Evolutionary conservation across 441 rosid genomes (phyloP).

Genomic region (Theobroma grandiflorum): DNA sequence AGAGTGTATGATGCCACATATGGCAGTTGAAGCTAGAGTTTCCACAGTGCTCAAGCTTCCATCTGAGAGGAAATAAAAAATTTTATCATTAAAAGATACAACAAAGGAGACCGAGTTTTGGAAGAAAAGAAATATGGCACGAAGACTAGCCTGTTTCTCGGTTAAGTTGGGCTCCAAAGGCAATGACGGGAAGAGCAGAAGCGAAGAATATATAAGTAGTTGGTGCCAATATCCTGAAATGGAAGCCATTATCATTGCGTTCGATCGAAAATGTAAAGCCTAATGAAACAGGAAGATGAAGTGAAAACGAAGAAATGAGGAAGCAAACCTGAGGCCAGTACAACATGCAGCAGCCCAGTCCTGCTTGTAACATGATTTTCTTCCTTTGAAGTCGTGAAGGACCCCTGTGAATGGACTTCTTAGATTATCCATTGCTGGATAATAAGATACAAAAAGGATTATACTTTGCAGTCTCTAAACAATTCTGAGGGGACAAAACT

Average conservation of each 20-base stretch:
- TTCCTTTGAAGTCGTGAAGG: slow-evolving; percentile 45
- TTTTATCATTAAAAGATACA: neutral
- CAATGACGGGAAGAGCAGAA: neutral
- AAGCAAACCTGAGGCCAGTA: slow-evolving; percentile 42
- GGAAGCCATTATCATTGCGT: too few species aligned
- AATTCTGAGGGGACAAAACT: neutral
- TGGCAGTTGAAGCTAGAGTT: slow-evolving; percentile 61
- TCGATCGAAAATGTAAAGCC: slow-evolving; percentile 25
- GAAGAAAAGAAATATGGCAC: neutral
- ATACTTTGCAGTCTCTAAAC: neutral
- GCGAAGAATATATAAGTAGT: neutral
- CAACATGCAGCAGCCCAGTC: slow-evolving; percentile 48
- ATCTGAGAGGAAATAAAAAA: neutral
- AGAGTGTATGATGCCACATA: slow-evolving; percentile 65
- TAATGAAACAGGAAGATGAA: slow-evolving; percentile 29
- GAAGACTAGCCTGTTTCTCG: neutral
- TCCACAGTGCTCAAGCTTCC: slow-evolving; percentile 61
- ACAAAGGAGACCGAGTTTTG: neutral
- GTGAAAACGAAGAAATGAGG: neutral
- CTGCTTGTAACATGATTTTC: slow-evolving; percentile 47
- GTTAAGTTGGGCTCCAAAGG: neutral
- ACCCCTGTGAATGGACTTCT: slow-evolving; percentile 53
- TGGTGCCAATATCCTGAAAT: neutral
- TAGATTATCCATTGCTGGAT: slow-evolving; percentile 41
- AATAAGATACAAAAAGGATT: neutral